phyloP scores from a whole-genome alignment of 257 asterid species.

The Solanum pimpinellifolium region DNA sequence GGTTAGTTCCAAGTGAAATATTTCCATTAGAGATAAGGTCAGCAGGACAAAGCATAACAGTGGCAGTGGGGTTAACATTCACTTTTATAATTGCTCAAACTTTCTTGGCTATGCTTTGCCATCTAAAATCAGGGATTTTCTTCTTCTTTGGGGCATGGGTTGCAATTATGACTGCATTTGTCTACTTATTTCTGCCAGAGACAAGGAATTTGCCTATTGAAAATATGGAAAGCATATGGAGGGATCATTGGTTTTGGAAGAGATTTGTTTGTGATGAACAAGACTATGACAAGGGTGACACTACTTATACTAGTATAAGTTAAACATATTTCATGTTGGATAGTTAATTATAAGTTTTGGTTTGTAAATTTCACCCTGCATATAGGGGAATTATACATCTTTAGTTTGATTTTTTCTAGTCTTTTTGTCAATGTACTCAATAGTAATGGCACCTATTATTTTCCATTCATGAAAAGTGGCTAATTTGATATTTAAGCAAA shows the following conservation, averaged over 20 bases:
- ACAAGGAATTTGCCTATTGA: slow-evolving; percentile 37
- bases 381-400: neutral
- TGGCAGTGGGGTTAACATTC: slow-evolving; percentile 16
- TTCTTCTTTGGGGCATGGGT: slow-evolving; percentile 46
- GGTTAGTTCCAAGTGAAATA: slow-evolving; percentile 40
- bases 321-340: neutral
- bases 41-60: slow-evolving; percentile 38
- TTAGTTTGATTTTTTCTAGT: neutral
- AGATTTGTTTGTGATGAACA: neutral
- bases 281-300: neutral
- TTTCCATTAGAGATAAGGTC: slow-evolving; percentile 44
- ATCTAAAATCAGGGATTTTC: slow-evolving; percentile 34
- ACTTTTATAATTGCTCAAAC: slow-evolving; percentile 35
- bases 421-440: neutral
- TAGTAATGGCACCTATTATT: neutral
- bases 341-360: neutral
- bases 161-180: slow-evolving; percentile 26
- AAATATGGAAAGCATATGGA: slow-evolving; percentile 31
- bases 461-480: neutral
- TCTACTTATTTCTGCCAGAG: slow-evolving; percentile 32
- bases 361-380: neutral
- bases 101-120: slow-evolving; percentile 39
- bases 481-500: neutral
- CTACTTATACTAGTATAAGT: neutral
- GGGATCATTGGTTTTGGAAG: slow-evolving; percentile 40